Base-by-base conservation (phyloP, 139 green algal species). In the Trebouxia sp. region DNA sequence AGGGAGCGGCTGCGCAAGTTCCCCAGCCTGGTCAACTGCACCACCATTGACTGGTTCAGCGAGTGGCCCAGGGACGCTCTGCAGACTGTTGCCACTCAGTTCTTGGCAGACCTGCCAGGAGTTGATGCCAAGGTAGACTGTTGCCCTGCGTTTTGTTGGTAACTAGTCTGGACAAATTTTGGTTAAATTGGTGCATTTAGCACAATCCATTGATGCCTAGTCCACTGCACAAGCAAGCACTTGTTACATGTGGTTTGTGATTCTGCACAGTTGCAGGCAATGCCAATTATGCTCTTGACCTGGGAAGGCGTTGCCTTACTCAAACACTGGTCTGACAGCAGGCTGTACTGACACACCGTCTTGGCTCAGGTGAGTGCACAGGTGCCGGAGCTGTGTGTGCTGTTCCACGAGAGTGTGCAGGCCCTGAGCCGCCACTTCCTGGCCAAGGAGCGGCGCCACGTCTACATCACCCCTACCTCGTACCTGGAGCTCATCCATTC, bases 21-120 rank as follows among this genome's bases (percentile, higher is more conserved):
- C 85, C 92, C 92, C 6, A 90, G 85, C 2, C 89, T 97, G 79
- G 92, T 97, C 83, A 95, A 94, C 85, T 97, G 90, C 88, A 92
- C 84, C 84, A 97, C 92, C 66, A 93, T 97, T 62, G 91, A 95
- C 84, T 97, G 93, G 93, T 97, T 92, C 86, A 89, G 67, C 47
- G 82, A 89, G 78, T 92, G 70, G 79, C 79, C 79, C 20, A n/a
- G 50, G 14, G 51, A 48, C 55, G 75, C 75, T 22, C 75, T 80
- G 35, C 51, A 69, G 37, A 87, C 81, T 35, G 92, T 95, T 1
- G 87, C 75, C 37, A 83, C 84, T n/a, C 91, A 89, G 70, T 94
- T 97, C 84, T 83, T 95, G 76, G 86, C 79, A 6, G 88, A 77
- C 41, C 41, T 77, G 39, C 43, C 69, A 41, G 69, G 69, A 11